phyloP scores from a whole-genome alignment of 306 rosid species.

The Senna siamea region DNA sequence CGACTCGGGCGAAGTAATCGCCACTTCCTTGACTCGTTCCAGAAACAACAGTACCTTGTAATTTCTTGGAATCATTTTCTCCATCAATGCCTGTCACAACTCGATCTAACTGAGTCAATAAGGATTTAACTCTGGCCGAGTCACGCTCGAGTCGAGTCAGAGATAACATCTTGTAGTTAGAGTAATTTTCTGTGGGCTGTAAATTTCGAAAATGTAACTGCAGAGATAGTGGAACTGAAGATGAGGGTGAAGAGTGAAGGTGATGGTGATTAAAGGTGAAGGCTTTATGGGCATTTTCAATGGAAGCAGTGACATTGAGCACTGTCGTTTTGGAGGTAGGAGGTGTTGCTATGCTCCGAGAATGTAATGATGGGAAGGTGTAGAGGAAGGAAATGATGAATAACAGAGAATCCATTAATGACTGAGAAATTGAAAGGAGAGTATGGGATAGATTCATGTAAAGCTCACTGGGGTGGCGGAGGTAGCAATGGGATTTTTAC shows the following conservation, averaged over 20 bases:
- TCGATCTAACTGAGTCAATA: slow-evolving; percentile 54
- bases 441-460: slow-evolving; percentile 40
- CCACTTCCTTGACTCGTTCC: slow-evolving; percentile 90
- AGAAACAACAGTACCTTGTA: slow-evolving; percentile 57
- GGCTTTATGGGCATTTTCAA: slow-evolving; percentile 34
- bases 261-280: slow-evolving; percentile 26
- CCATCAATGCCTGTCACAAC: too few relatives aligned
- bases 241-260: neutral
- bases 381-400: slow-evolving; percentile 19
- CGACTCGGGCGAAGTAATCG: slow-evolving; percentile 78
- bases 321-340: slow-evolving; percentile 41
- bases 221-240: slow-evolving; percentile 30
- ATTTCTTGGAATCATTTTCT: slow-evolving; percentile 30
- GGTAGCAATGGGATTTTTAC: too few relatives aligned
- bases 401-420: slow-evolving; percentile 30
- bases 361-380: slow-evolving; percentile 26
- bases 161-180: slow-evolving; percentile 46
- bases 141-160: slow-evolving; percentile 65
- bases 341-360: slow-evolving; percentile 39
- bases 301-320: slow-evolving; percentile 58
- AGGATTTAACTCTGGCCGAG: slow-evolving; percentile 69
- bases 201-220: too few relatives aligned
- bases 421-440: neutral
- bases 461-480: slow-evolving; percentile 48
- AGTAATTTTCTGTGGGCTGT: slow-evolving; percentile 46